phyloP scores from a whole-genome alignment of 1,139 yeast species.

The Citeromyces hawaiiensis region DNA sequence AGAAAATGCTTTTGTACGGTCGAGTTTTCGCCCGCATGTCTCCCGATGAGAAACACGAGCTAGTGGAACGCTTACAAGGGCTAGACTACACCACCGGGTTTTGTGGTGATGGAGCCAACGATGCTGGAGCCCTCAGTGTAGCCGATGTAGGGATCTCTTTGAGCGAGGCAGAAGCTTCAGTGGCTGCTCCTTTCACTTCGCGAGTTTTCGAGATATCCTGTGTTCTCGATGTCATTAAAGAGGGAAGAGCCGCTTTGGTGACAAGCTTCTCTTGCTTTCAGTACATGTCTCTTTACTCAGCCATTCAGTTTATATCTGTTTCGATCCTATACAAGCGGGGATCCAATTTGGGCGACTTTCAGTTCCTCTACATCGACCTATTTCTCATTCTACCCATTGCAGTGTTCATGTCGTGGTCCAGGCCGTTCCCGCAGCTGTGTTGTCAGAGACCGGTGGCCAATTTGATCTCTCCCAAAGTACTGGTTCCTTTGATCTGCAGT shows the following conservation, averaged over 20 bases:
- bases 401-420: slow-evolving; percentile 94
- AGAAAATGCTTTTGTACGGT: slow-evolving; percentile 57
- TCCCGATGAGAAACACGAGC: slow-evolving; percentile 95
- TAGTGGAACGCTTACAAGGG: slow-evolving; percentile 74
- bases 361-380: slow-evolving; percentile 85
- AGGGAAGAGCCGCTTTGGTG: slow-evolving; percentile 89
- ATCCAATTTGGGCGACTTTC: slow-evolving; percentile 94
- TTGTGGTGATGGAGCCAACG: slow-evolving; percentile 97
- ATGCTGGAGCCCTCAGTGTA: slow-evolving; percentile 95
- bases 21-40: slow-evolving; percentile 93
- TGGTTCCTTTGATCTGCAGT: slow-evolving; percentile 69
- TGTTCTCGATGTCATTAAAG: slow-evolving; percentile 79
- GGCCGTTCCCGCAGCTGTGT: slow-evolving; percentile 51
- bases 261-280: slow-evolving; percentile 95
- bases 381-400: slow-evolving; percentile 88
- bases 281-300: slow-evolving; percentile 94
- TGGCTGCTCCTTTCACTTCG: slow-evolving; percentile 97
- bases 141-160: slow-evolving; percentile 95
- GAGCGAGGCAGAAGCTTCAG: slow-evolving; percentile 96
- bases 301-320: slow-evolving; percentile 86
- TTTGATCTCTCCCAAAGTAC: slow-evolving; percentile 75
- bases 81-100: slow-evolving; percentile 90
- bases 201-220: slow-evolving; percentile 83
- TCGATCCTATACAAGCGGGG: slow-evolving; percentile 79
- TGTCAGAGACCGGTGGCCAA: slow-evolving; percentile 87